Percentiles rank a stretch among this genome's conserved stretches.
Conservation (phyloP, 148 eudicot species). For the Amaranthus palmeri region DNA sequence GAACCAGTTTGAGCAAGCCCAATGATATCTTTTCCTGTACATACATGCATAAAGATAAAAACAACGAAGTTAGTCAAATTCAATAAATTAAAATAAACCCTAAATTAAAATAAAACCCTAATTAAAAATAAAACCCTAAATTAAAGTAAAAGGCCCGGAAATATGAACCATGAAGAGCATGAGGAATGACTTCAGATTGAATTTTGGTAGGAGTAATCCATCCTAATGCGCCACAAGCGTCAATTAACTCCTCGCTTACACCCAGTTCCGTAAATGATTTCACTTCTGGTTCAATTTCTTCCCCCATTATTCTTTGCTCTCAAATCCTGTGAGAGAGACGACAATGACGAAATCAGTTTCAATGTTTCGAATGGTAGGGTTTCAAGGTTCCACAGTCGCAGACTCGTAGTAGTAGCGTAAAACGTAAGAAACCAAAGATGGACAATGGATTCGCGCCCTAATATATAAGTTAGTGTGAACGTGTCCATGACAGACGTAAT, state of each 20-base stretch:
- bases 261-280: constrained; percentile 69
- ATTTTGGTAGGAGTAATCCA: constrained; percentile 75
- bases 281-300: constrained; percentile 27
- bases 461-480: too few species aligned
- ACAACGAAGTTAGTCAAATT: neutral
- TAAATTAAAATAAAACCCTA: too few species aligned
- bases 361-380: too few species aligned
- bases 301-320: constrained; percentile 13
- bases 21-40: constrained; percentile 72
- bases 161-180: constrained; percentile 56
- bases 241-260: constrained; percentile 51
- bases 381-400: too few species aligned
- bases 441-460: too few species aligned
- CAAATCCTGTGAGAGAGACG: too few species aligned
- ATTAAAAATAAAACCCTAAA: neutral
- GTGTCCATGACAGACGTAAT: too few species aligned
- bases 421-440: too few species aligned
- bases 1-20: constrained; percentile 98
- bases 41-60: too few species aligned
- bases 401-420: too few species aligned
- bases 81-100: neutral
- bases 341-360: too few species aligned
- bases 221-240: constrained; percentile 59
- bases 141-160: neutral
- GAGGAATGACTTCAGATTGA: constrained; percentile 74